A percentile compares a stretch with the other conserved stretches of the same genome.
Conservation (phyloP, 2,329 filamentous ascomycete species). For the Fusarium armeniacum region DNA sequence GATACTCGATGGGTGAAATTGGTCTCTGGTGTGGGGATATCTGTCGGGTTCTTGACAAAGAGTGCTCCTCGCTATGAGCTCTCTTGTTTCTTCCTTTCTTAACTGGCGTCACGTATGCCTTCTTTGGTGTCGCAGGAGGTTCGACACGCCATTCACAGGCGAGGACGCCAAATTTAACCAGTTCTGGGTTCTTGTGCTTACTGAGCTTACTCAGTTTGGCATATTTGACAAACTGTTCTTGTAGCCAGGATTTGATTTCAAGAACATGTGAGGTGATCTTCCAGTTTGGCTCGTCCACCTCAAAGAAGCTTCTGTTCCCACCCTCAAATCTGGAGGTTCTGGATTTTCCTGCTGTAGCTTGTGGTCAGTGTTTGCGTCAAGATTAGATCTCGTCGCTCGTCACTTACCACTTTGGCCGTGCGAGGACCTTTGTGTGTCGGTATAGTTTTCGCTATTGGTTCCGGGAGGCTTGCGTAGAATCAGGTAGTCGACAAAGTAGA, state of each 20-base stretch:
- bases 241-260: constrained; percentile 58
- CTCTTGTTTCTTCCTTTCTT: constrained; percentile 51
- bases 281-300: constrained; percentile 55
- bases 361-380: constrained; percentile 18
- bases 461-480: constrained; percentile 52
- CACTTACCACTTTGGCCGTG: constrained; percentile 24
- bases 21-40: constrained; percentile 17
- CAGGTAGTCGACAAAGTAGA: constrained; percentile 62
- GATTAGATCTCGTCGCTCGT: neutral
- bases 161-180: constrained; percentile 59
- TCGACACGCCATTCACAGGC: constrained; percentile 58
- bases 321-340: constrained; percentile 35
- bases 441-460: neutral
- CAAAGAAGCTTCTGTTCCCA: constrained; percentile 52
- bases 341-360: constrained; percentile 10
- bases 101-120: constrained; percentile 20
- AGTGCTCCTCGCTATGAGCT: constrained; percentile 45
- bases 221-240: constrained; percentile 56
- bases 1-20: neutral
- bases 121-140: constrained; percentile 33
- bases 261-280: constrained; percentile 55
- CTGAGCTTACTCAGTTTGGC: constrained; percentile 53
- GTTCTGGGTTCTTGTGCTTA: constrained; percentile 53
- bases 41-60: constrained; percentile 38
- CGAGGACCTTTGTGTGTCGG: neutral